Percentiles rank a stretch among this genome's conserved stretches.
Conservation (phyloP, 2,329 filamentous ascomycete genomes). For the Epichloe gansuensis region DNA sequence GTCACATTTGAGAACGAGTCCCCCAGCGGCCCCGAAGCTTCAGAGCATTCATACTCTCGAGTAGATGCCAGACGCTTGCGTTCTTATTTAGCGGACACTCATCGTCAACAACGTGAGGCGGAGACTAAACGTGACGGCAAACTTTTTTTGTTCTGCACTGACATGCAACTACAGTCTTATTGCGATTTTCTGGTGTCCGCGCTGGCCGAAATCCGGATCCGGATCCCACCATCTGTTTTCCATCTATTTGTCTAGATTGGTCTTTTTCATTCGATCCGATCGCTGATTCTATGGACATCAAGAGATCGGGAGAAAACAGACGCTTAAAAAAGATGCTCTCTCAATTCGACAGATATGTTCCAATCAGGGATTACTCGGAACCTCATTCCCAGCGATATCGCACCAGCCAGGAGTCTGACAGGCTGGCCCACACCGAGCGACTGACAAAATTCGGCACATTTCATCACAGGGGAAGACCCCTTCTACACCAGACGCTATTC, state of each 20-base stretch:
- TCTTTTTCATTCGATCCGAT: neutral
- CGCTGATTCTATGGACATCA: neutral
- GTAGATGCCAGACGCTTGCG: neutral
- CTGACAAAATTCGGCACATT: constrained; percentile 21
- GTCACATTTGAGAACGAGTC: neutral
- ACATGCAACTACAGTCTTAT: neutral
- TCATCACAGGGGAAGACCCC: neutral
- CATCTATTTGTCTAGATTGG: neutral
- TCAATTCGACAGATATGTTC: constrained; percentile 37
- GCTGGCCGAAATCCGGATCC: neutral
- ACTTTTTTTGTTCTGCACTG: neutral
- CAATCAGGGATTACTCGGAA: constrained; percentile 24
- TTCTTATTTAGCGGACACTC: no score
- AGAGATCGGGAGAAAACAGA: neutral
- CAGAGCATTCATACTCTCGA: neutral
- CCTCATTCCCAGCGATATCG: constrained; percentile 31
- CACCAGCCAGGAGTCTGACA: constrained; percentile 28
- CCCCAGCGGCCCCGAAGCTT: neutral
- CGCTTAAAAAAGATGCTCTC: neutral
- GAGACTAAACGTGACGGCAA: neutral
- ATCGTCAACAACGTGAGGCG: neutral
- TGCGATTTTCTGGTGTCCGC: neutral
- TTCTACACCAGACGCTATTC: neutral
- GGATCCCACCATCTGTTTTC: neutral
- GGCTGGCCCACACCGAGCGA: constrained; percentile 31